A percentile compares a stretch with the other conserved stretches of the same genome.
phyloP scores from a whole-genome alignment of 106 monocot genomes.

The Platanthera zijinensis region DNA sequence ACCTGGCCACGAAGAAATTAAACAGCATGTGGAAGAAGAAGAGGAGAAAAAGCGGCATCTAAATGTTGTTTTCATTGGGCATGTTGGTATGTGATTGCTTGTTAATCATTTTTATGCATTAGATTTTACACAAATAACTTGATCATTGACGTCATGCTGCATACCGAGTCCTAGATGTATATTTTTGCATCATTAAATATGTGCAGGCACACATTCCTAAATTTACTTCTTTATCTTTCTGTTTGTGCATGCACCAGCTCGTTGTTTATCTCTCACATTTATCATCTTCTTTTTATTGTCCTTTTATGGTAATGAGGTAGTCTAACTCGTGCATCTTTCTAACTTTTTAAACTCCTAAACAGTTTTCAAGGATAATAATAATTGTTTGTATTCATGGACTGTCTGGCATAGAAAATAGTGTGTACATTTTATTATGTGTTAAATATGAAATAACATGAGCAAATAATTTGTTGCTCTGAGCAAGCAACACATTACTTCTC shows the following conservation, averaged over 20 bases:
- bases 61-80: constrained; percentile 13
- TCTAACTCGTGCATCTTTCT: neutral
- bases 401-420: neutral
- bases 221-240: neutral
- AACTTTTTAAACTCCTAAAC: neutral
- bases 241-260: neutral
- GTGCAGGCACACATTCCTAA: neutral
- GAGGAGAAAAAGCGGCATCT: constrained; percentile 13
- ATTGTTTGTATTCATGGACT: neutral
- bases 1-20: neutral
- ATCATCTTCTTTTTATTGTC: neutral
- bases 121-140: neutral
- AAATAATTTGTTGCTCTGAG: neutral
- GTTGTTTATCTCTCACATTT: neutral
- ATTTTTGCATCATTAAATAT: neutral
- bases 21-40: neutral
- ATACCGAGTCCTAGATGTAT: neutral
- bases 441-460: too few relatives aligned
- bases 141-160: neutral
- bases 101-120: neutral
- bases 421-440: neutral
- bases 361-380: neutral
- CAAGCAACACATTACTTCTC: neutral
- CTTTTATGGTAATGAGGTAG: neutral
- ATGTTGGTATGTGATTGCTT: constrained; percentile 8